Evolutionary conservation across 495 filamentous ascomycete species (phyloP), one percentile per base, ranked within the genome.

Genomic region (Penicillium chermesinum): DNA sequence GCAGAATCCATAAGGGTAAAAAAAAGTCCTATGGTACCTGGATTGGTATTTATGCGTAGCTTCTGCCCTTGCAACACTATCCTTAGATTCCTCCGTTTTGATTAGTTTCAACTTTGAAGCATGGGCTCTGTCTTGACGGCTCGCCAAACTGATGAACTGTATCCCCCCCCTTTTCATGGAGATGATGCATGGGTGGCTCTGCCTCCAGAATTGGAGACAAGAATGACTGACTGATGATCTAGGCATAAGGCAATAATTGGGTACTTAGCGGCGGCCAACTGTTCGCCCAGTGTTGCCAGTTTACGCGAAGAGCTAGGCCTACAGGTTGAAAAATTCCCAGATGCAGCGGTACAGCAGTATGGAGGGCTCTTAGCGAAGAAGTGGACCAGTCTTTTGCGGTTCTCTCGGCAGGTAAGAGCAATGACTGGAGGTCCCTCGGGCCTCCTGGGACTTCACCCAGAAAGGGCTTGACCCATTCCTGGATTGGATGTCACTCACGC

Each of bases 171-270:
- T 7, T n/a, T 1, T 25, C 21, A n/a, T n/a, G n/a, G n/a, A n/a
- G n/a, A n/a, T n/a, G n/a, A n/a, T n/a, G n/a, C n/a, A n/a, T n/a
- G n/a, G n/a, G n/a, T n/a, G n/a, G n/a, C n/a, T n/a, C n/a, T n/a
- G n/a, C n/a, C n/a, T n/a, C n/a, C n/a, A n/a, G n/a, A n/a, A n/a
- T n/a, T n/a, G n/a, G n/a, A n/a, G n/a, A n/a, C n/a, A n/a, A n/a
- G n/a, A n/a, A n/a, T n/a, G 25, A 30, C 25, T 5, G 10, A 4
- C 25, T 30, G 25, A n/a, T n/a, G n/a, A n/a, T 30, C 25, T 5
- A 52, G 49, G 17, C 43, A 52, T 21, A 52, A 52, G 38, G 49
- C 49, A 8, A 46, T 52, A 38, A 42, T 52, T 14, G 49, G 49
- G n/a, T 52, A 52, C n/a, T 30, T 52, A 15, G 41, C 44, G 16